phyloP scores from a whole-genome alignment of 2,329 filamentous ascomycete genomes.

The Sporothrix mexicana region DNA sequence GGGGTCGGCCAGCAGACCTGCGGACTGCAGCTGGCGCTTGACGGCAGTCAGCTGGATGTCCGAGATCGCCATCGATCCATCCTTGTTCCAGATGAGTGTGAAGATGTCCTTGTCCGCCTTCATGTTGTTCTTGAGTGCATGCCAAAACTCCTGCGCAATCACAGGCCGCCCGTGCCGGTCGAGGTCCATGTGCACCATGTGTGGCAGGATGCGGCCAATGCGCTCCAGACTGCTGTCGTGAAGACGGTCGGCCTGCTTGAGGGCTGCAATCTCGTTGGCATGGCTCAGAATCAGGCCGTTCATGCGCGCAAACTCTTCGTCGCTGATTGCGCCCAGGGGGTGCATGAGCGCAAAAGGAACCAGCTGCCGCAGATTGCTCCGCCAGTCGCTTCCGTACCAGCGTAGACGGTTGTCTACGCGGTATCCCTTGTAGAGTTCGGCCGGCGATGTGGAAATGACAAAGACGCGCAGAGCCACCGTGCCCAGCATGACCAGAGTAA shows the following conservation, averaged over 20 bases:
- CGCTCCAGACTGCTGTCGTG: conserved; percentile 50
- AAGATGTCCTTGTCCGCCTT: conserved; percentile 55
- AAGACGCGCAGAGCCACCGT: conserved; percentile 35
- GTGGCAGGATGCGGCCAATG: conserved; percentile 60
- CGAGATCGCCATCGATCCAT: conserved; percentile 50
- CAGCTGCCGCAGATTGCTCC: conserved; percentile 39
- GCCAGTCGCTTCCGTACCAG: conserved; percentile 40
- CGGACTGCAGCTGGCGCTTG: conserved; percentile 48
- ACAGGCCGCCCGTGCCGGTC: conserved; percentile 58
- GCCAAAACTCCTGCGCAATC: conserved; percentile 68
- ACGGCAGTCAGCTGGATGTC: conserved; percentile 57
- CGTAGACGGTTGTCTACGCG: conserved; percentile 38
- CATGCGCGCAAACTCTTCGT: conserved; percentile 38
- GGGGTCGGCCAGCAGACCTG: conserved; percentile 41
- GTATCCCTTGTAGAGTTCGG: conserved; percentile 38
- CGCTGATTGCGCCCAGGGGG: conserved; percentile 39
- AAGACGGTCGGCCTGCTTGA: conserved; percentile 44
- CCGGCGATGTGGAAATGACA: conserved; percentile 35
- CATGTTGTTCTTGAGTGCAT: conserved; percentile 64
- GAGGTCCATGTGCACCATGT: conserved; percentile 60
- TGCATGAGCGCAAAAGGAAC: conserved; percentile 38
- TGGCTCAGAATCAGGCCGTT: conserved; percentile 41
- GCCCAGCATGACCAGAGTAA: conserved; percentile 34
- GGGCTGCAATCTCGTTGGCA: conserved; percentile 39
- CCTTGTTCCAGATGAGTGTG: conserved; percentile 50